Conservation (phyloP, 2,329 filamentous ascomycete species). For the Mariannaea sp. region DNA sequence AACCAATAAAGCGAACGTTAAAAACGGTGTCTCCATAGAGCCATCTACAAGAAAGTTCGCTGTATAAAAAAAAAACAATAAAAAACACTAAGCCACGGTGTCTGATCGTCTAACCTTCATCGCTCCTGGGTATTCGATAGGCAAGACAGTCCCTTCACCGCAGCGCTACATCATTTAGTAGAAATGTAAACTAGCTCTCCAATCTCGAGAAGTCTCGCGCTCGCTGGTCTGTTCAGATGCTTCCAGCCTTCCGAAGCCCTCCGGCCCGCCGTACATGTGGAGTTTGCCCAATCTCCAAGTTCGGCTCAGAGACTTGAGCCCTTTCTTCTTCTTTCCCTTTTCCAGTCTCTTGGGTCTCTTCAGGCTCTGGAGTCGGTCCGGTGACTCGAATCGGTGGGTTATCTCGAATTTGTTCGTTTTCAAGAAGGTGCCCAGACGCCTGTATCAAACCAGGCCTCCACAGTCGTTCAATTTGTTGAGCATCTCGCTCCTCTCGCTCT, state of each 20-base stretch:
- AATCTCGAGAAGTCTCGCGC: conserved; percentile 20
- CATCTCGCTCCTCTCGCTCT: neutral
- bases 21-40: conserved; percentile 11
- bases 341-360: no score
- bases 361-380: no score
- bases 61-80: conserved; percentile 30
- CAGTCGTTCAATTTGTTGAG: neutral
- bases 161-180: conserved; percentile 31
- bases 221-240: neutral
- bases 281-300: neutral
- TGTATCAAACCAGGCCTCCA: neutral
- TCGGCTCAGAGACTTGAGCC: no score
- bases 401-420: no score
- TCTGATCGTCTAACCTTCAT: conserved; percentile 33
- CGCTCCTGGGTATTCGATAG: conserved; percentile 39
- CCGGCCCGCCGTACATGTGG: neutral
- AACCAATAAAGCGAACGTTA: conserved; percentile 28
- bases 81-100: conserved; percentile 30
- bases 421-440: no score
- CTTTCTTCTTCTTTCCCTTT: no score
- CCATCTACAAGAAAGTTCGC: conserved; percentile 23
- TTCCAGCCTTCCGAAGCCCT: neutral
- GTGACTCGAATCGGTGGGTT: no score
- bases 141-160: conserved; percentile 36
- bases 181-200: conserved; percentile 31